Base-by-base conservation (phyloP, 2,329 filamentous ascomycete genomes). In the Corinectria fuckeliana region DNA sequence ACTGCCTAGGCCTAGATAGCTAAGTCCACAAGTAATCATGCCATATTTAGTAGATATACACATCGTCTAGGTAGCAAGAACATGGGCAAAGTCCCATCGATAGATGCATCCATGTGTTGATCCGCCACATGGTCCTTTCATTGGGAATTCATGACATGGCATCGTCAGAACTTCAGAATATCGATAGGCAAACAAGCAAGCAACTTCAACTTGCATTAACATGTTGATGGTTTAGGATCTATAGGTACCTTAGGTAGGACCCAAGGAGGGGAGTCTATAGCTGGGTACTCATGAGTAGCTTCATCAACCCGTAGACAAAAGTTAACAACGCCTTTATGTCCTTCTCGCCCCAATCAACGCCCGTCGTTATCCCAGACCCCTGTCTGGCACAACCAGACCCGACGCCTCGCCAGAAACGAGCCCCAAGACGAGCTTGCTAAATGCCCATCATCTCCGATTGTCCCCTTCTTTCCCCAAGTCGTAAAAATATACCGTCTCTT, bases 401-500 rank as follows among this genome's bases (percentile, higher is more conserved):
- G 41, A 55, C 51, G 51, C 51, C 51, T 48, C 25, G 51, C 45
- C 44, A 49, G 36, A 56, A 56, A 50, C 36, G 13, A 21, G 38
- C 52, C 26, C 26, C n/a, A 56, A 34, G 32, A 41, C 20, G 42
- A 49, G 26, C 26, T 20, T 49, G 30, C 28, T 56, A 25, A 34
- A 42, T 56, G 39, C 34, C 11, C 28, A 42, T 53, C 44, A 44
- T 53, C 45, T 16, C 50, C 25, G 28, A 36, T 39, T 38, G 39
- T 26, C 25, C 20, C 25, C 18, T 8, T 42, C 32, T 23, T 23
- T 57, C 42, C 32, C 52, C 52, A 60, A 23, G 42, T 60, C 51
- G 45, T 60, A 38, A 60, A 62, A 39, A 54, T 38, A 34, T 49
- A 38, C 47, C 42, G 30, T 51, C 39, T 59, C 62, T 61, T 60